Base-by-base conservation (phyloP, 1,284 basidiomycete genomes). In the Cryptococcus jaspeensis region DNA sequence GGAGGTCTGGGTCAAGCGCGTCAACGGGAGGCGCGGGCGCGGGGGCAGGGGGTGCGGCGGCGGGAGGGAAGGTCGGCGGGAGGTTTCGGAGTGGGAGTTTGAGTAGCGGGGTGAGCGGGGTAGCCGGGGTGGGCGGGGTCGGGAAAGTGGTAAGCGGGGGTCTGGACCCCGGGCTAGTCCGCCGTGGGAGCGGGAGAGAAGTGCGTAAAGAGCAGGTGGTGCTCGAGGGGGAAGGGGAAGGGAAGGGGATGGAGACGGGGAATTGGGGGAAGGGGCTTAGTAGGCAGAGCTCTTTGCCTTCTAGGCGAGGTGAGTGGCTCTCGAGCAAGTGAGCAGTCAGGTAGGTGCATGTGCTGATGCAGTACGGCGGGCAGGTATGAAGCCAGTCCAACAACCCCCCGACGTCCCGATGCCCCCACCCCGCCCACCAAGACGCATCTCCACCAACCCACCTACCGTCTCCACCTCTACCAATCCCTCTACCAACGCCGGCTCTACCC, bases 271-370 rank as follows among this genome's bases (percentile, higher is more conserved):
- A 65, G 58, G 71, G 71, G 1, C 56, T 76, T 7, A 62, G 58
- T 39, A 63, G 74, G 44, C 72, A 74, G 63, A 72, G 70, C 61
- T 72, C 70, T 25, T 58, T 76, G 9, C 72, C 72, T 12, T 69
- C 66, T 23, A 61, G 74, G 49, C 52, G 66, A 62, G 63, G 74
- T 76, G 56, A 62, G 72, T 67, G n/a, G 9, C 16, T n/a, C n/a
- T n/a, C n/a, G n/a, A n/a, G n/a, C n/a, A n/a, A n/a, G n/a, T n/a
- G n/a, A n/a, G n/a, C n/a, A n/a, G n/a, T n/a, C n/a, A 32, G 4
- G 28, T 20, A 6, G 18, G 25, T 47, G 45, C n/a, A n/a, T 20
- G 20, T 20, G 20, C 48, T 50, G 41, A 59, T 39, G 28, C n/a
- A n/a, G n/a, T 23, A 38, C 8, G 13, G 8, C 23, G 32, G 22